phyloP scores from a whole-genome alignment of 805 yeast genomes.

The Barnettozyma siamensis region DNA sequence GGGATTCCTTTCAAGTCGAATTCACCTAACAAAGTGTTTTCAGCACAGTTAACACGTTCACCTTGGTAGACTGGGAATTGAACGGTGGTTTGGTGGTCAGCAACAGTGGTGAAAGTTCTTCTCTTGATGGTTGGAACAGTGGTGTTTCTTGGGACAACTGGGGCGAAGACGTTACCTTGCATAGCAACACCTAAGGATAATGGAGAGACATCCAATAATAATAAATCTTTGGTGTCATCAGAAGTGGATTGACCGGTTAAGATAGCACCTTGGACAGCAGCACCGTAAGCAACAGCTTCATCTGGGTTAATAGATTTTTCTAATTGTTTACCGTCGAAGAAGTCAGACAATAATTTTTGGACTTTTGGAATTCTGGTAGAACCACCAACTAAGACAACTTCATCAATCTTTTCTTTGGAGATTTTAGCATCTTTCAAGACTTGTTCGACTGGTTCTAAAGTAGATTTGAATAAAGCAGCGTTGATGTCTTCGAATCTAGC shows the following conservation, averaged over 20 bases:
- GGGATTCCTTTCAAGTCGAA: constrained; percentile 96
- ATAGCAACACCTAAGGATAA: constrained; percentile 96
- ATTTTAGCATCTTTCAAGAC: constrained; percentile 87
- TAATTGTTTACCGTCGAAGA: constrained; percentile 96
- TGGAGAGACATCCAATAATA: constrained; percentile 96
- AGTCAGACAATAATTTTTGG: constrained; percentile 91
- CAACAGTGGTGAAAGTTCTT: constrained; percentile 92
- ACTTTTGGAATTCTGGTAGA: constrained; percentile 98
- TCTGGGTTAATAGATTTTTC: constrained; percentile 96
- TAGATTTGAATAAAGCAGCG: constrained; percentile 89
- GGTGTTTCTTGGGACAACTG: constrained; percentile 44
- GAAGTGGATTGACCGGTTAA: constrained; percentile 94
- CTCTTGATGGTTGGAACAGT: constrained; percentile 92
- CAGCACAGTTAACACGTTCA: constrained; percentile 95
- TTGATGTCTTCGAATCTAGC: constrained; percentile 97
- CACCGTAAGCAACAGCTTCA: constrained; percentile 99
- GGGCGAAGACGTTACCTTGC: constrained; percentile 99
- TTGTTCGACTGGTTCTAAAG: constrained; percentile 92
- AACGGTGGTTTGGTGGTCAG: constrained; percentile 98
- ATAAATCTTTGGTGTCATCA: constrained; percentile 95
- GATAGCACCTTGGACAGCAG: constrained; percentile 97
- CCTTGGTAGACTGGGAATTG: constrained; percentile 96
- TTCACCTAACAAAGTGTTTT: constrained; percentile 94
- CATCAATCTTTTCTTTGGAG: constrained; percentile 85
- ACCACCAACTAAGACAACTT: constrained; percentile 95